Conservation (phyloP, 2,329 filamentous ascomycete species). For the Dendrostoma leiphaemia region DNA sequence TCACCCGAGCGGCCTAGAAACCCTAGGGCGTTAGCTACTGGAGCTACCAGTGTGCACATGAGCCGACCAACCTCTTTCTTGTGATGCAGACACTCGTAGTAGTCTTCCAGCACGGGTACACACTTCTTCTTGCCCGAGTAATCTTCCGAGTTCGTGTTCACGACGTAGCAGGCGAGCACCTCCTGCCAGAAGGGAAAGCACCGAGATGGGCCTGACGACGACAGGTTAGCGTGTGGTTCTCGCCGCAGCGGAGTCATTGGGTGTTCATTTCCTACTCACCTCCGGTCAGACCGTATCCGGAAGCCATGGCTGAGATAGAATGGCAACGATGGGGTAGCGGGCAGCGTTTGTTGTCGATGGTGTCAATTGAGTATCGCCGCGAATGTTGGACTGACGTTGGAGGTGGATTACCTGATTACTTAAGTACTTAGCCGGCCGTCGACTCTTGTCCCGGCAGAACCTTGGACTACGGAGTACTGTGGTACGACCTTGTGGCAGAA, state of each 20-base stretch:
- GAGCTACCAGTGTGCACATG: background rate
- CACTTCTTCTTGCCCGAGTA: conserved; percentile 85
- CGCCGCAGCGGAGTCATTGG: conserved; percentile 19
- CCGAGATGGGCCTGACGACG: conserved; percentile 57
- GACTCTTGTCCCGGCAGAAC: no score
- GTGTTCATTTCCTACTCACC: conserved; percentile 34
- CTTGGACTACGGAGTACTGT: no score
- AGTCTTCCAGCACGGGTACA: conserved; percentile 81
- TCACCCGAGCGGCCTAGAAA: conserved; percentile 70
- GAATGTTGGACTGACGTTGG: conserved; percentile 14
- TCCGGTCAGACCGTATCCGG: conserved; percentile 32
- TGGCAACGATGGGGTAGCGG: conserved; percentile 2
- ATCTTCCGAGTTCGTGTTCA: conserved; percentile 81
- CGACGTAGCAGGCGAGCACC: conserved; percentile 95
- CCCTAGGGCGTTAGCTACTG: conserved; percentile 2
- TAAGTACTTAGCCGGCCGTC: background rate
- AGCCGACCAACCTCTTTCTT: conserved; percentile 81
- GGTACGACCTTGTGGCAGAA: no score
- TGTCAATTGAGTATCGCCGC: conserved; percentile 9
- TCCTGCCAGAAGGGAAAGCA: conserved; percentile 99
- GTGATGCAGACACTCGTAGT: conserved; percentile 98
- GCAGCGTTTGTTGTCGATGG: conserved; percentile 3
- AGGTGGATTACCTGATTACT: background rate
- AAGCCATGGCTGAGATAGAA: conserved; percentile 18
- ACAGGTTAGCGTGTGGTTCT: conserved; percentile 17